Conservation (phyloP, 164 flowering plant genomes). For the Aristolochia californica region DNA sequence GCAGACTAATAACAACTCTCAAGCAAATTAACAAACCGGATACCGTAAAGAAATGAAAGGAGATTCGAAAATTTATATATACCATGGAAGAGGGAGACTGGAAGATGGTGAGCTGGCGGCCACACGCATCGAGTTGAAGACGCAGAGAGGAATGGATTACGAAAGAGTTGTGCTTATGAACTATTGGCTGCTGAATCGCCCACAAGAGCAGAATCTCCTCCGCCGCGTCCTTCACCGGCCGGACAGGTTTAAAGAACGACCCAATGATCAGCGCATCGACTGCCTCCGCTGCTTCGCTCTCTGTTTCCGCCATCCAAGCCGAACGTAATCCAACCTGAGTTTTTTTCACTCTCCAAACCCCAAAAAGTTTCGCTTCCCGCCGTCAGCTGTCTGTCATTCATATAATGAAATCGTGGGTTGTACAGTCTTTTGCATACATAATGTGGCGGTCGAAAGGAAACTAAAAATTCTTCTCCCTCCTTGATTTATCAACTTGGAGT, state of each 20-base stretch:
- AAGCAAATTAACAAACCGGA: background rate
- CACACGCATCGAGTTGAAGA: constrained; percentile 65
- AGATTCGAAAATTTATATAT: background rate
- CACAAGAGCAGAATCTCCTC: constrained; percentile 82
- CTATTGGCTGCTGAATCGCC: constrained; percentile 75
- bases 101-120: constrained; percentile 59
- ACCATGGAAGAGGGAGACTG: constrained; percentile 89
- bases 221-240: constrained; percentile 31
- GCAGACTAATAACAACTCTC: background rate
- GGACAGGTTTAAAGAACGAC: constrained; percentile 35
- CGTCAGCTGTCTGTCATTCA: background rate
- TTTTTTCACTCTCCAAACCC: no score
- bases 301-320: background rate
- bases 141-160: constrained; percentile 66
- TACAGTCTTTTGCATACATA: no score
- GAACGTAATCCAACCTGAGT: no score
- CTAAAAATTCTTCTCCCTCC: no score
- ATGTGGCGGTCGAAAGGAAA: no score
- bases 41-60: background rate
- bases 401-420: no score
- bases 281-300: background rate
- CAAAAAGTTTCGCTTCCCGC: no score
- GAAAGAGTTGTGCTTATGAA: constrained; percentile 57
- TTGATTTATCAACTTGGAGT: no score
- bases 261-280: constrained; percentile 19